A percentile compares a stretch with the other conserved stretches of the same genome.
Evolutionary conservation across 2,329 filamentous ascomycete species (phyloP).

Genomic region (Aulographum hederae): DNA sequence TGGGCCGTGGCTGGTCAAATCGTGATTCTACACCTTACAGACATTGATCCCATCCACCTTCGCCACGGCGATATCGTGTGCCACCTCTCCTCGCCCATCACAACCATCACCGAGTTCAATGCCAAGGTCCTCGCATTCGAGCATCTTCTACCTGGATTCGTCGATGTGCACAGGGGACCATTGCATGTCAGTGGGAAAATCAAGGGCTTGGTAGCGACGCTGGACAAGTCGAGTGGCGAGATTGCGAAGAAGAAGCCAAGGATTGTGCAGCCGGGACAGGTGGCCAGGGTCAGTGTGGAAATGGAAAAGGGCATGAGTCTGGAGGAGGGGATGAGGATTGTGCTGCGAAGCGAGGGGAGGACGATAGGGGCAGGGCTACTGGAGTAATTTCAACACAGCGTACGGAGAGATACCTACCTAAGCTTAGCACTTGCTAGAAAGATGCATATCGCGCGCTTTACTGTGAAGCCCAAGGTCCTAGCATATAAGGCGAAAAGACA

Average conservation of each 20-base stretch:
- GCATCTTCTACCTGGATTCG: slow-evolving; percentile 68
- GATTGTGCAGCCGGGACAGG: slow-evolving; percentile 59
- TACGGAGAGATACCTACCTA: too few relatives aligned
- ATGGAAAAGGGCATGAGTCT: slow-evolving; percentile 58
- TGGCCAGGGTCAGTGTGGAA: slow-evolving; percentile 62
- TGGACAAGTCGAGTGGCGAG: slow-evolving; percentile 67
- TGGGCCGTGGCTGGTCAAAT: slow-evolving; percentile 93
- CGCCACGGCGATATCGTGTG: slow-evolving; percentile 71
- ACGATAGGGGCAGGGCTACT: slow-evolving; percentile 79
- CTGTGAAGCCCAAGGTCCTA: too few relatives aligned
- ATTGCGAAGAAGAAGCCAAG: slow-evolving; percentile 67
- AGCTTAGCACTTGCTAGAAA: too few relatives aligned
- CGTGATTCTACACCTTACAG: slow-evolving; percentile 61
- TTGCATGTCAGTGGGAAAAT: slow-evolving; percentile 65
- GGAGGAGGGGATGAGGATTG: slow-evolving; percentile 62
- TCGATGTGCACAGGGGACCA: slow-evolving; percentile 77
- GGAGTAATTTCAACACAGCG: slow-evolving; percentile 26
- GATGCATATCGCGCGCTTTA: too few relatives aligned
- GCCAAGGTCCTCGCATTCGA: slow-evolving; percentile 82
- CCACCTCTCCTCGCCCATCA: slow-evolving; percentile 45
- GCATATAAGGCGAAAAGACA: too few relatives aligned
- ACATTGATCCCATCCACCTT: slow-evolving; percentile 72
- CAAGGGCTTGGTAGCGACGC: slow-evolving; percentile 43
- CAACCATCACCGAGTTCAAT: slow-evolving; percentile 54
- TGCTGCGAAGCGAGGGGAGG: slow-evolving; percentile 61